Base-by-base conservation (phyloP, 2,329 filamentous ascomycete genomes). In the Fusarium sp. region DNA sequence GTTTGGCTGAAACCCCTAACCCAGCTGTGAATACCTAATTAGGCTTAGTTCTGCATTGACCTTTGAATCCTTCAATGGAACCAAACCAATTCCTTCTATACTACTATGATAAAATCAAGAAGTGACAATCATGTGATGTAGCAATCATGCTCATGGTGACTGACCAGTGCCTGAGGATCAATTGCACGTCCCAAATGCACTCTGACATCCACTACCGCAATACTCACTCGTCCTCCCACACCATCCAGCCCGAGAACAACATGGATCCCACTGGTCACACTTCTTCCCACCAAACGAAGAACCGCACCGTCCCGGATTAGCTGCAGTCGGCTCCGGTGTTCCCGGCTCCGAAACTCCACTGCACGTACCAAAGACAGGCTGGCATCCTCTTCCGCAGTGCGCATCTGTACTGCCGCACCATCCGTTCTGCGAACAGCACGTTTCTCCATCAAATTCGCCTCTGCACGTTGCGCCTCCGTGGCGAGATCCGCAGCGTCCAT, bases 311-410 rank as follows among this genome's bases (percentile, higher is more conserved):
- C 9, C 77, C 74, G 52, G 76, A 65, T 31, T 52, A n/a, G 34
- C 58, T n/a, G 21, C 53, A 31, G 62, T 63, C 44, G 63, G 58
- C 41, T 46, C 62, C 42, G 62, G 53, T 5, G 42, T 42, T 5
- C 53, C 72, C 28, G 65, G 72, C 58, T 70, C 69, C 9, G 61
- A 58, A 11, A 48, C 41, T 4, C 56, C 61, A 3, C 61, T 69
- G 28, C 77, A 79, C 6, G 59, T 74, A 1, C 78, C 78, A 26
- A 71, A 80, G 2, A 61, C 70, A 4, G 76, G 66, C 67, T 83
- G 81, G 62, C 82, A 84, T 6, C 81, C 81, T 3, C 69, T 70
- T 14, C 75, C 76, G 74, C 82, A 84, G 65, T 84, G 80, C 16
- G 77, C 79, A 21, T 73, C 72, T 3, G 79, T 80, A 13, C 76